Base-by-base conservation (phyloP, 208 protist genomes). In the Leishmania mexicana region DNA sequence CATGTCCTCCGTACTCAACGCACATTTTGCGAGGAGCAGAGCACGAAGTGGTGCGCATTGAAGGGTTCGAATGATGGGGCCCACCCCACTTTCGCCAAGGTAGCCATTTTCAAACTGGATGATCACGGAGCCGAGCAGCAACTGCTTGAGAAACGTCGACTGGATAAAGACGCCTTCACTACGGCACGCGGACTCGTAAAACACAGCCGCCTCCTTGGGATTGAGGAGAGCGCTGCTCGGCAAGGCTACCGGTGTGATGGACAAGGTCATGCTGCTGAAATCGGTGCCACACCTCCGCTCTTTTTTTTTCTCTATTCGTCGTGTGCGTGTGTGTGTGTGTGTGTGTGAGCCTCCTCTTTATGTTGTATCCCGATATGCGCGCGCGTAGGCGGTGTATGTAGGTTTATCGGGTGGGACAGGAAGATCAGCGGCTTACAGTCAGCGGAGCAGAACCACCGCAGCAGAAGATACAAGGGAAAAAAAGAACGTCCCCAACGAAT, bases 81-180 rank as follows among this genome's bases (percentile, higher is more conserved):
- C 71, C 51, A 96, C 93, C 28, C 95, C 95, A 19, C 87, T 85
- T 7, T 88, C 92, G 5, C 95, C 95, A 28, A 97, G 81, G 83
- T 97, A 97, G 58, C 90, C 90, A 79, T 96, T 90, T 62, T 93
- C 86, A 76, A 97, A 96, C 72, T 94, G 76, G 73, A 96, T 92
- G 31, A 93, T 74, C 19, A 86, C 83, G 1, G 83, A 81, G 53
- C 87, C 91, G 2, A 81, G 76, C 24, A 86, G 74, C 24, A 97
- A 58, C 68, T 94, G 89, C 58, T 90, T 89, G n/a, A 93, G 28
- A 81, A 96, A 96, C 10, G 88, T 90, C 53, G 88, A 86, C 79
- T 87, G 80, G 49, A 84, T 62, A 75, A 82, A 62, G 13, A 87
- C 72, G 17, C 81, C 82, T 17, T 86, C 64, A 42, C 64, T 53